Base-by-base conservation (phyloP, 352 stramenopile genomes). In the Phytophthora syringae region DNA sequence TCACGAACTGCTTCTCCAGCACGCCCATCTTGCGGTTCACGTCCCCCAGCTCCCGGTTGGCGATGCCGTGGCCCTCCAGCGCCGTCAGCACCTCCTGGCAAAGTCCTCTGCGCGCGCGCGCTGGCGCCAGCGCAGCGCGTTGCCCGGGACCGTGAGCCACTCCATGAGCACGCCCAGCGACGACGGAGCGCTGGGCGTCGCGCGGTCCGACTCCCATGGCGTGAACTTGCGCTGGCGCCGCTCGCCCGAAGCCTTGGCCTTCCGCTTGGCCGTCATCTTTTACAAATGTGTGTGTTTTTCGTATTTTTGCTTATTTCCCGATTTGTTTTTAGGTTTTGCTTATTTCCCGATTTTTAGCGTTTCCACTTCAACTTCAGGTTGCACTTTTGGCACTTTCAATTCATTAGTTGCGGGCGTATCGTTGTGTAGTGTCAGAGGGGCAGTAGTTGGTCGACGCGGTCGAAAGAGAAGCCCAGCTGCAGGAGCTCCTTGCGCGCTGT, bases 401-500 rank as follows among this genome's bases (percentile, higher is more conserved):
- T n/a, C n/a, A n/a, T n/a, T n/a, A n/a, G n/a, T n/a, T n/a, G n/a
- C n/a, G n/a, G n/a, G n/a, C n/a, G n/a, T n/a, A n/a, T n/a, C n/a
- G n/a, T n/a, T n/a, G n/a, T n/a, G n/a, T 30, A n/a, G 22, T 5
- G 12, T 70, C 39, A 81, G 45, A 56, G 45, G 7, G 67, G 72
- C 27, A 80, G 54, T 16, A 79, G 60, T 53, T 67, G 64, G 57
- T 77, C 49, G 15, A 82, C 67, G 22, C 80, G 52, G 9, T 50
- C 47, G 18, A 44, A 22, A 3, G 72, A 45, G 39, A 78, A 63
- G 7, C 72, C 76, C 10, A 77, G 34, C 13, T 80, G 70, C 42
- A 84, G 50, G 40, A 84, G 56, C 37, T 71, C 67, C 65, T 80
- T 79, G 20, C 75, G 61, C 18, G 69, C 58, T 32, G 68, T 73